Evolutionary conservation across 352 stramenopile genomes (phyloP).

Genomic region (Phytophthora pluvialis): DNA sequence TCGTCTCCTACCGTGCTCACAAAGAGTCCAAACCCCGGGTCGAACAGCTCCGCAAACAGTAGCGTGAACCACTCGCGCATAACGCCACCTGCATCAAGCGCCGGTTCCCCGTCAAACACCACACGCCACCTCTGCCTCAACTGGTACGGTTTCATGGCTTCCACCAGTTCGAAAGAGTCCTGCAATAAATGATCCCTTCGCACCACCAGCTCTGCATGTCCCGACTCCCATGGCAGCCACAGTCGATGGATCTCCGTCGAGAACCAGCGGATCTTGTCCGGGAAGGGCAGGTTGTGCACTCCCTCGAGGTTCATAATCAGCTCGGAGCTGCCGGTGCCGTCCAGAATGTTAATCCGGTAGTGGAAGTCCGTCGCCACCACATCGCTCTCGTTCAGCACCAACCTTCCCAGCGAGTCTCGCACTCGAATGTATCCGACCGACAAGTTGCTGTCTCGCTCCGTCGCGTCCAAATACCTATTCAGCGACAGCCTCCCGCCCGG

Average conservation of each 20-base stretch:
- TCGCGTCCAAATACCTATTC: slow-evolving; percentile 53
- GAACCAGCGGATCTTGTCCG: slow-evolving; percentile 84
- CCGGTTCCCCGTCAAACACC: slow-evolving; percentile 87
- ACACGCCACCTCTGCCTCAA: slow-evolving; percentile 85
- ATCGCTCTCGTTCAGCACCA: slow-evolving; percentile 87
- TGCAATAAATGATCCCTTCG: slow-evolving; percentile 82
- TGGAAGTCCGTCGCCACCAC: slow-evolving; percentile 80
- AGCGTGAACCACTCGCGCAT: slow-evolving; percentile 93
- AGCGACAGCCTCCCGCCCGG: slow-evolving; percentile 43
- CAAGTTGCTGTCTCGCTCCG: slow-evolving; percentile 65
- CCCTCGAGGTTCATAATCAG: slow-evolving; percentile 87
- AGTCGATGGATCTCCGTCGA: slow-evolving; percentile 83
- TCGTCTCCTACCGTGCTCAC: slow-evolving; percentile 72
- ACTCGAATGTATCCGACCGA: slow-evolving; percentile 84
- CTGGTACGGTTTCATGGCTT: slow-evolving; percentile 81
- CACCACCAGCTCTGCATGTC: slow-evolving; percentile 82
- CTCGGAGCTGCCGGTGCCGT: slow-evolving; percentile 69
- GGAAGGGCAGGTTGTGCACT: slow-evolving; percentile 80
- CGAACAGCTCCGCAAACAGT: slow-evolving; percentile 83
- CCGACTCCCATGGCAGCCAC: slow-evolving; percentile 85
- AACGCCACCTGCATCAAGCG: slow-evolving; percentile 87
- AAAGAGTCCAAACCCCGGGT: slow-evolving; percentile 81
- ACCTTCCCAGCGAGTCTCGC: slow-evolving; percentile 64
- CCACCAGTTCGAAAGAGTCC: slow-evolving; percentile 86
- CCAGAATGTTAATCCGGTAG: slow-evolving; percentile 85